Conservation (phyloP, 176 grass and related monocot species). For the Stipa capillata region DNA sequence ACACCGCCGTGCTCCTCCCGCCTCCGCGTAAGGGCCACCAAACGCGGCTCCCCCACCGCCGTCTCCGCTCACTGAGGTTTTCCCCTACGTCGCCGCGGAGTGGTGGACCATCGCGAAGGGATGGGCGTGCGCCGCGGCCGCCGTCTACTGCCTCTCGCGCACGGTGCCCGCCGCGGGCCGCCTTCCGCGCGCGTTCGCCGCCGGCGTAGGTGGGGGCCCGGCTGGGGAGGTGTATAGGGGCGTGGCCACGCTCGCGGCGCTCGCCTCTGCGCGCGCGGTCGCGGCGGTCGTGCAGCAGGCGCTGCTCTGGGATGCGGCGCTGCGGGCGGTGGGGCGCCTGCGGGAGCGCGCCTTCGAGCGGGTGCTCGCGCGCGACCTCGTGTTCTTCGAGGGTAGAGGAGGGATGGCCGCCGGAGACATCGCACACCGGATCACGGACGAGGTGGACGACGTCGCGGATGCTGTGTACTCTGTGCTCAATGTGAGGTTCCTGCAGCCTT, state of each 20-base stretch:
- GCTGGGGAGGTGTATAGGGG: conserved; percentile 1
- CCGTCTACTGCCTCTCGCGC: conserved; percentile 56
- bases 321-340: conserved; percentile 31
- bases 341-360: conserved; percentile 60
- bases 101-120: conserved; percentile 53
- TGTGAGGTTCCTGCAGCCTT: conserved; percentile 25
- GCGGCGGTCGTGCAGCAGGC: conserved; percentile 53
- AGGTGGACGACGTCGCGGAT: conserved; percentile 68
- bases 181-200: conserved; percentile 33
- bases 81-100: conserved; percentile 43
- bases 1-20: neutral
- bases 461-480: conserved; percentile 58
- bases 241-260: conserved; percentile 17
- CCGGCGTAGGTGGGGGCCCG: neutral
- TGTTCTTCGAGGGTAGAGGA: conserved; percentile 56
- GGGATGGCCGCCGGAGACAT: conserved; percentile 49
- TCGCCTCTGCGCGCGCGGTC: conserved; percentile 30
- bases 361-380: conserved; percentile 49
- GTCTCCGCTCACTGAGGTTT: conserved; percentile 13
- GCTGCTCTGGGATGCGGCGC: conserved; percentile 62
- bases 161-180: conserved; percentile 51
- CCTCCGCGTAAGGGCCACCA: neutral
- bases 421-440: conserved; percentile 53
- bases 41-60: neutral
- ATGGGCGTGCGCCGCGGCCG: conserved; percentile 51